A percentile compares a stretch with the other conserved stretches of the same genome.
Conservation (phyloP, 495 filamentous ascomycete species). For the Lentithecium fluviatile region DNA sequence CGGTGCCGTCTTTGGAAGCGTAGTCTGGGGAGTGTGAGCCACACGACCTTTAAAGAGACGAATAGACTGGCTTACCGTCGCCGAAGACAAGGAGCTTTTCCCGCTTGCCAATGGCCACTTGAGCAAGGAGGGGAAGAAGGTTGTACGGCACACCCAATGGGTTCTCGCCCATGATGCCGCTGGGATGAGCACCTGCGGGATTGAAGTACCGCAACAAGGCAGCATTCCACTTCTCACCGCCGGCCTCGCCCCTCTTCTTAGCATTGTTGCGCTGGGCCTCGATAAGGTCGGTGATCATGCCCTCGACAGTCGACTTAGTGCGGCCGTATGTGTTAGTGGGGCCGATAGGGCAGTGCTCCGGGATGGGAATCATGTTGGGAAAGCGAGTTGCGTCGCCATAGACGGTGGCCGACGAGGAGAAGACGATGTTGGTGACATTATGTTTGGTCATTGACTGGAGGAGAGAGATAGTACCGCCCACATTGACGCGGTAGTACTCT, state of each 20-base stretch:
- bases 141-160: slow-evolving; percentile 96
- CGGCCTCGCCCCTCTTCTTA: slow-evolving; percentile 73
- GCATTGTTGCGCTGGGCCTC: slow-evolving; percentile 81
- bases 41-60: background rate
- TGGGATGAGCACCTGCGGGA: slow-evolving; percentile 90
- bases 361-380: slow-evolving; percentile 97
- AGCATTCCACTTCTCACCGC: slow-evolving; percentile 81
- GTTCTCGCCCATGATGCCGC: slow-evolving; percentile 97
- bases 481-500: slow-evolving; percentile 97
- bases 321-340: slow-evolving; percentile 97
- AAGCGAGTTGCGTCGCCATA: slow-evolving; percentile 97
- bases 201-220: slow-evolving; percentile 97
- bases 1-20: slow-evolving; percentile 70
- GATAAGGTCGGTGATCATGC: slow-evolving; percentile 85
- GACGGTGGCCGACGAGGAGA: slow-evolving; percentile 93
- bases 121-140: slow-evolving; percentile 86
- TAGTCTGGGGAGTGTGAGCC: slow-evolving; percentile 64
- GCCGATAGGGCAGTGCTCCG: slow-evolving; percentile 90
- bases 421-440: slow-evolving; percentile 94
- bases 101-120: slow-evolving; percentile 92
- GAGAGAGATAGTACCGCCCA: slow-evolving; percentile 86
- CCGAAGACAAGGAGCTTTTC: slow-evolving; percentile 95
- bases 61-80: slow-evolving; percentile 62
- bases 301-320: slow-evolving; percentile 90
- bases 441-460: slow-evolving; percentile 82